Evolutionary conservation across 805 yeast species (phyloP).

Genomic region (Cephaloascus fragrans): DNA sequence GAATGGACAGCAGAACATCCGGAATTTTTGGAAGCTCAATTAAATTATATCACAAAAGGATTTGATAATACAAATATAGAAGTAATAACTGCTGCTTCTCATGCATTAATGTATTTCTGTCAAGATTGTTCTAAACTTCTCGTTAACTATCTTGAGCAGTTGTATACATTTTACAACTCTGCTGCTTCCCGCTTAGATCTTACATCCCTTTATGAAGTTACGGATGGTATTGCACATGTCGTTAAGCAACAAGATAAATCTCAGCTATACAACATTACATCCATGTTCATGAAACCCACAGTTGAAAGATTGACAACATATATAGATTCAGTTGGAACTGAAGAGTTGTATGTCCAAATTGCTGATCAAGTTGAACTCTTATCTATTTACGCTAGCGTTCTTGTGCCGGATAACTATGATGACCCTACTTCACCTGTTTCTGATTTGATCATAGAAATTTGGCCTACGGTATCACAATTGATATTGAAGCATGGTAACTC

Average conservation of each 20-base stretch:
- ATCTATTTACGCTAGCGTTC: conserved; percentile 46
- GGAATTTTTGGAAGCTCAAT: conserved; percentile 68
- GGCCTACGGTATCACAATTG: conserved; percentile 46
- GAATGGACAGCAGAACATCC: conserved; percentile 91
- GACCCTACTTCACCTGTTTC: conserved; percentile 39
- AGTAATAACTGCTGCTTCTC: conserved; percentile 78
- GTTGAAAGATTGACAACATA: conserved; percentile 31
- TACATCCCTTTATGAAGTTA: conserved; percentile 65
- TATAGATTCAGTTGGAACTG: conserved; percentile 7
- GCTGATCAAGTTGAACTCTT: conserved; percentile 72
- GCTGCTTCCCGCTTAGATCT: conserved; percentile 45
- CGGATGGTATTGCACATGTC: conserved; percentile 86
- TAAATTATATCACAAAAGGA: conserved; percentile 76
- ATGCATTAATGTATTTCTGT: conserved; percentile 89
- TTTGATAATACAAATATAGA: conserved; percentile 37
- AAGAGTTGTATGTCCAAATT: conserved; percentile 29
- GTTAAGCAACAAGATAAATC: conserved; percentile 50
- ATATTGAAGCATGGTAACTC: conserved; percentile 49
- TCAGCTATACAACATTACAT: conserved; percentile 41
- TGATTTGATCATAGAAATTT: conserved; percentile 41
- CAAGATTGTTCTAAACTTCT: conserved; percentile 74
- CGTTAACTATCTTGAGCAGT: conserved; percentile 60
- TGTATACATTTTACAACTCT: conserved; percentile 60
- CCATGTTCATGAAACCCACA: conserved; percentile 61
- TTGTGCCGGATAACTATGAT: conserved; percentile 35